Percentiles rank a stretch among this genome's conserved stretches.
These are phyloP conservation scores for Camellia japonica DNA, from an alignment of 148 eudicot species.

Conservation along the genomic window DNA sequence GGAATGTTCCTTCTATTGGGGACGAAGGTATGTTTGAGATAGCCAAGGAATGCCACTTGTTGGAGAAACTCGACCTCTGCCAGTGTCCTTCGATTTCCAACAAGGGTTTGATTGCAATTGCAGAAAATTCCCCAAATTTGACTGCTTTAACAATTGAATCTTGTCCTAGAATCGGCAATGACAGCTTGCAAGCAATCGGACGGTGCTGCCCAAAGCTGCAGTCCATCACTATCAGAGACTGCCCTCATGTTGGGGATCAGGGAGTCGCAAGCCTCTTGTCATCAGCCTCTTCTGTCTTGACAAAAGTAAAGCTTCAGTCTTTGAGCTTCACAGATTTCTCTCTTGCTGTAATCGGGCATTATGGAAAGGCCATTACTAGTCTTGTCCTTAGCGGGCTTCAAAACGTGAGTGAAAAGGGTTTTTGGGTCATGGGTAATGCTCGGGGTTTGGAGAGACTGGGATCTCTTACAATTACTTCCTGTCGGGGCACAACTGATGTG, in stretches of 20 bases:
- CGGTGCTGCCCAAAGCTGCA: conserved; percentile 61
- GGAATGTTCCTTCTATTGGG: conserved; percentile 59
- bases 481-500: conserved; percentile 67
- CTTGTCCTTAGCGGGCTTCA: conserved; percentile 55
- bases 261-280: conserved; percentile 67
- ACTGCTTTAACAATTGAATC: conserved; percentile 70
- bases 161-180: conserved; percentile 66
- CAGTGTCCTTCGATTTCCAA: conserved; percentile 64
- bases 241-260: conserved; percentile 77
- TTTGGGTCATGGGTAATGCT: conserved; percentile 88
- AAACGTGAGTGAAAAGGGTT: conserved; percentile 74
- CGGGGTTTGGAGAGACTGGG: conserved; percentile 49
- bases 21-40: conserved; percentile 75
- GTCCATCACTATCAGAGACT: conserved; percentile 62
- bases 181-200: conserved; percentile 61
- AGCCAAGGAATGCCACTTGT: conserved; percentile 63
- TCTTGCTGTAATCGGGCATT: conserved; percentile 80
- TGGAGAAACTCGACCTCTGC: conserved; percentile 78
- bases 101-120: conserved; percentile 71
- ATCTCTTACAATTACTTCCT: conserved; percentile 55
- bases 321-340: conserved; percentile 72
- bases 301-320: conserved; percentile 65
- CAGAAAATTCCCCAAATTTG: conserved; percentile 69
- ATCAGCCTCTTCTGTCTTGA: conserved; percentile 38
- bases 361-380: conserved; percentile 63